These are phyloP conservation scores for Begonia loranthoides DNA, from an alignment of 306 rosid genomes.

Conservation along the genomic window DNA sequence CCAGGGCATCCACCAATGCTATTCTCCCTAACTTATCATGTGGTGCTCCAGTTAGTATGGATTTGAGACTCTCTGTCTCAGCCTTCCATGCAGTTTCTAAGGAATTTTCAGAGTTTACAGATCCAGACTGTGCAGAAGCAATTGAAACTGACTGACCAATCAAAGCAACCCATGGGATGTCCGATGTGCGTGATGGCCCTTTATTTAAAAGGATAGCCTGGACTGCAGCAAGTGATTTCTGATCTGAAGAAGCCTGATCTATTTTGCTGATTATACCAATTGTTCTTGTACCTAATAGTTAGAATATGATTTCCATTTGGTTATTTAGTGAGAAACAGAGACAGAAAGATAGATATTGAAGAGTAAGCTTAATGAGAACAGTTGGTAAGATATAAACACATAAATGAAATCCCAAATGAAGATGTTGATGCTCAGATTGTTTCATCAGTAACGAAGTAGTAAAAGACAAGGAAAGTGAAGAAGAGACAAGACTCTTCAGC, in stretches of 20 bases:
- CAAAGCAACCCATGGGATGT: slow-evolving; percentile 91
- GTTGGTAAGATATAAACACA: too few species aligned
- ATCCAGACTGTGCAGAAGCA: slow-evolving; percentile 91
- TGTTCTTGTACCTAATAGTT: slow-evolving; percentile 67
- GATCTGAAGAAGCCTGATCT: slow-evolving; percentile 91
- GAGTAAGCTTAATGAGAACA: not conserved
- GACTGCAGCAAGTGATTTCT: slow-evolving; percentile 85
- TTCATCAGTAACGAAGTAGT: too few species aligned
- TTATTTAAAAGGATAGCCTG: slow-evolving; percentile 82
- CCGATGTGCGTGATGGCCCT: slow-evolving; percentile 79
- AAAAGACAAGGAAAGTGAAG: too few species aligned
- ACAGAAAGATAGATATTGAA: slow-evolving; percentile 7
- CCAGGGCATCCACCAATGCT: slow-evolving; percentile 85
- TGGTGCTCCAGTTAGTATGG: slow-evolving; percentile 87
- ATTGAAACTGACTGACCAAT: slow-evolving; percentile 92
- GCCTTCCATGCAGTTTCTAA: slow-evolving; percentile 98
- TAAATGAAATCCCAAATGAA: too few species aligned
- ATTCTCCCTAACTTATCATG: slow-evolving; percentile 88
- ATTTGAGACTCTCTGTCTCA: slow-evolving; percentile 90
- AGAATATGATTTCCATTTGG: slow-evolving; percentile 9
- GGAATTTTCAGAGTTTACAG: slow-evolving; percentile 76
- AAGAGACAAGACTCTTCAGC: too few species aligned
- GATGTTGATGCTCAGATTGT: too few species aligned
- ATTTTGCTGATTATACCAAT: slow-evolving; percentile 85
- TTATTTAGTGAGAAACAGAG: slow-evolving; percentile 8